A percentile compares a stretch with the other conserved stretches of the same genome.
Evolutionary conservation across 495 filamentous ascomycete genomes (phyloP).

Genomic region (Aspergillus steynii): DNA sequence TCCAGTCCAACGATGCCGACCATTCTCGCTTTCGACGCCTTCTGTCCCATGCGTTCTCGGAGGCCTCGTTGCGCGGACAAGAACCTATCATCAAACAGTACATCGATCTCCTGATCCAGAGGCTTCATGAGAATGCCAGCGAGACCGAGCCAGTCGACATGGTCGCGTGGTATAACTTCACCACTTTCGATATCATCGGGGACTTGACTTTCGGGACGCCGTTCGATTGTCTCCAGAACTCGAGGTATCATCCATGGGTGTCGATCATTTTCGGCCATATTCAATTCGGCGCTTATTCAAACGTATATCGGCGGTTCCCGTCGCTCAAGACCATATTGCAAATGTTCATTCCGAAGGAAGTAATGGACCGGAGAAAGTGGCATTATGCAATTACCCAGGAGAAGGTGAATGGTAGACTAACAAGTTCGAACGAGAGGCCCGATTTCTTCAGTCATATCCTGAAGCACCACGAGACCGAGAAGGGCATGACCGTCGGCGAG

Average conservation of each 20-base stretch:
- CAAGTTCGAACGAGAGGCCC: conserved; percentile 7
- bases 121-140: neutral
- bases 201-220: conserved; percentile 56
- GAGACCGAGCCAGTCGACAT: neutral
- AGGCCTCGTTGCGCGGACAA: neutral
- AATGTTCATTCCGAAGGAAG: conserved; percentile 21
- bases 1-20: neutral
- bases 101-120: neutral
- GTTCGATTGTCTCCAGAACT: conserved; percentile 29
- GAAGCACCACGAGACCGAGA: conserved; percentile 18
- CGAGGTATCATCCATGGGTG: conserved; percentile 24
- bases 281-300: conserved; percentile 7
- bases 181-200: conserved; percentile 61
- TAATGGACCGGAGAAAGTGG: conserved; percentile 28
- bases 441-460: conserved; percentile 27
- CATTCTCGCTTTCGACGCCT: neutral
- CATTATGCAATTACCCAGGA: conserved; percentile 17
- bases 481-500: conserved; percentile 42
- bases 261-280: conserved; percentile 23
- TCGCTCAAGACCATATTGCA: neutral
- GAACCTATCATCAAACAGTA: neutral
- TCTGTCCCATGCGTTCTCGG: conserved; percentile 5
- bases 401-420: conserved; percentile 24
- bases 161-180: conserved; percentile 42
- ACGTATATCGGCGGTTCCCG: neutral